These are phyloP conservation scores for Arctostaphylos glauca DNA, from an alignment of 148 eudicot species.

Conservation along the genomic window DNA sequence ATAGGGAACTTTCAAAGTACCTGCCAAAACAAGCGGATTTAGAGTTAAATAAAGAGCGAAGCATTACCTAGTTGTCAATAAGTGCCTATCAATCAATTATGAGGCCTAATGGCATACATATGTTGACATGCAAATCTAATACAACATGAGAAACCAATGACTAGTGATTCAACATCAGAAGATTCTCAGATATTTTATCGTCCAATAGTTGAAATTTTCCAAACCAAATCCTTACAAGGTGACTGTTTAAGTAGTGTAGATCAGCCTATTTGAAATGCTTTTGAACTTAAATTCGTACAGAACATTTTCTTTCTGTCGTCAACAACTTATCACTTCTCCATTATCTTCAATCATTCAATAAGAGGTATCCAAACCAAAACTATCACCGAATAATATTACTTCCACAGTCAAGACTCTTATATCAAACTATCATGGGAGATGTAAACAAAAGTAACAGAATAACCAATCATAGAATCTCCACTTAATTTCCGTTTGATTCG, in stretches of 20 bases:
- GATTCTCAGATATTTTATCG: not conserved
- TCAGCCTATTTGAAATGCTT: not conserved
- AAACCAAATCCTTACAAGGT: not conserved
- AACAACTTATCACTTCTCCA: not conserved
- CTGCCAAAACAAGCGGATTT: conserved; percentile 33
- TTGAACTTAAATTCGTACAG: not conserved
- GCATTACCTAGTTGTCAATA: not conserved
- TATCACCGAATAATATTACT: not conserved
- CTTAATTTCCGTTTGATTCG: not conserved
- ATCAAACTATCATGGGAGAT: not conserved
- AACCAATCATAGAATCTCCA: not conserved
- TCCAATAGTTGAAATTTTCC: not conserved
- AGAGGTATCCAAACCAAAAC: not conserved
- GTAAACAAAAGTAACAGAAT: not conserved
- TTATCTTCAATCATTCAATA: not conserved
- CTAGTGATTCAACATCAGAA: not conserved
- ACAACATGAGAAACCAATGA: not conserved
- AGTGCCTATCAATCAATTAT: not conserved
- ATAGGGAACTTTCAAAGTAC: conserved; percentile 63
- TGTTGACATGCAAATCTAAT: not conserved
- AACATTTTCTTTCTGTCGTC: not conserved
- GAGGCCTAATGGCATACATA: not conserved
- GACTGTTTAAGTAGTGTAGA: not conserved
- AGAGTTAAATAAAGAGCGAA: not conserved
- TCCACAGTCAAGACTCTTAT: not conserved